Evolutionary conservation across 1,284 basidiomycete genomes (phyloP), one percentile per base, ranked within the genome.

Genomic region (Sphagnurus paluster): DNA sequence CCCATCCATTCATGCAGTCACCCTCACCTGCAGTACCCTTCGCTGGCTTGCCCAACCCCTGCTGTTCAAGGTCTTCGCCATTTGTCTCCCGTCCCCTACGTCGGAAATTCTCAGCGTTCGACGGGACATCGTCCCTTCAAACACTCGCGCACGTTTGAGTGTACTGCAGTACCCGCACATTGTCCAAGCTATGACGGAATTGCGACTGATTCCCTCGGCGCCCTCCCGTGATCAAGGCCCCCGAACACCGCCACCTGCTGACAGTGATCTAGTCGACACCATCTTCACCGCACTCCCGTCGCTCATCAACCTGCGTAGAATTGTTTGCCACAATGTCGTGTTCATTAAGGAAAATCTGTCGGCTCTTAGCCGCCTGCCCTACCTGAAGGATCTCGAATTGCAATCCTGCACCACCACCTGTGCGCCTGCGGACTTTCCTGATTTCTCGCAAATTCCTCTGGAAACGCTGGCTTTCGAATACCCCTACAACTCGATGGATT

Each of bases 21-120:
- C 49, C 10, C 33, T 19, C 6, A 55, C 53, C 17, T 56, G 55
- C 37, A 47, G 38, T 16, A 20, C 46, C 24, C 39, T 56, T 17
- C 53, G 55, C 25, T 53, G 46, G 53, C 21, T 56, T 4, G 53
- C 55, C 3, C 55, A 56, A 29, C 55, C 55, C 5, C 25, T 49
- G 11, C 44, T 56, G 23, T 56, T 56, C 49, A 55, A 55, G 21
- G n/a, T 44, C 19, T 55, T 56, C 33, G 30, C 43, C 37, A 40
- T 53, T 43, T 52, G 41, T 10, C 32, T 51, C 26, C 24, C 47
- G 23, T 25, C 9, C 34, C 20, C 39, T 8, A 13, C 36, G 24
- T 14, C 17, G 10, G 28, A 36, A 23, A 2, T 17, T 3, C 17
- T 23, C 5, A 17, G 19, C 14, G 30, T 33, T 30, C 48, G 50